A percentile compares a stretch with the other conserved stretches of the same genome.
Evolutionary conservation across 2,329 filamentous ascomycete genomes (phyloP).

Genomic region (Penicillium janthinellum): DNA sequence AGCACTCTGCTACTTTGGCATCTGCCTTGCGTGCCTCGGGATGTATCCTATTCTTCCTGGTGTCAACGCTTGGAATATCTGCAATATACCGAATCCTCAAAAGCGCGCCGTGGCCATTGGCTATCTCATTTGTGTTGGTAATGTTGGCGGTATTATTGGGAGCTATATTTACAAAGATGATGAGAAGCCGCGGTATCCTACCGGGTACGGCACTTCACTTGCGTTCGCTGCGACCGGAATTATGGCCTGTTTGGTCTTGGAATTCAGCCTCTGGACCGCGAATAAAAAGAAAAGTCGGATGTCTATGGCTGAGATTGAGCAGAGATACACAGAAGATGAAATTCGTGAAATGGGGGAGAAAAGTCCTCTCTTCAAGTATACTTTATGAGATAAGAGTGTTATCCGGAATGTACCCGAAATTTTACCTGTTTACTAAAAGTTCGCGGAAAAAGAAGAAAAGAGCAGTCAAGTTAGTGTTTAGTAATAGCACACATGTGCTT

Average conservation of each 20-base stretch:
- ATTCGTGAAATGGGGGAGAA: slow-evolving; percentile 10
- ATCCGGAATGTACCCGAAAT: too few relatives aligned
- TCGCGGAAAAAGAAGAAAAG: too few relatives aligned
- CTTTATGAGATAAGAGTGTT: neutral
- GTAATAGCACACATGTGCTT: too few relatives aligned
- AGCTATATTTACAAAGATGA: slow-evolving; percentile 37
- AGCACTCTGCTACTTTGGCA: slow-evolving; percentile 47
- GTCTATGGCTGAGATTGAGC: slow-evolving; percentile 3
- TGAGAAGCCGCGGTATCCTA: slow-evolving; percentile 37
- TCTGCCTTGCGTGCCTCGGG: slow-evolving; percentile 48
- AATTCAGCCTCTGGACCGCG: slow-evolving; percentile 7
- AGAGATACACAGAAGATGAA: slow-evolving; percentile 5
- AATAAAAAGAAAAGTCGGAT: slow-evolving; percentile 7
- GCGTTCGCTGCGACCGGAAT: slow-evolving; percentile 31
- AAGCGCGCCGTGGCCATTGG: slow-evolving; percentile 49
- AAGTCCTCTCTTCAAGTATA: slow-evolving; percentile 13
- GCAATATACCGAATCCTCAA: slow-evolving; percentile 42
- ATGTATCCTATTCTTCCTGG: slow-evolving; percentile 49
- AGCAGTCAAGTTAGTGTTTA: too few relatives aligned
- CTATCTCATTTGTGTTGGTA: slow-evolving; percentile 45
- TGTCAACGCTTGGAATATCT: slow-evolving; percentile 47
- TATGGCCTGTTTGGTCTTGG: slow-evolving; percentile 13
- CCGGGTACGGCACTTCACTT: slow-evolving; percentile 38
- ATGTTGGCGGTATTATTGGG: slow-evolving; percentile 41
- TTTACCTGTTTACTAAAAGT: too few relatives aligned